These are phyloP conservation scores for Podospora pseudocomata DNA, from an alignment of 495 filamentous ascomycete species.

Conservation along the genomic window DNA sequence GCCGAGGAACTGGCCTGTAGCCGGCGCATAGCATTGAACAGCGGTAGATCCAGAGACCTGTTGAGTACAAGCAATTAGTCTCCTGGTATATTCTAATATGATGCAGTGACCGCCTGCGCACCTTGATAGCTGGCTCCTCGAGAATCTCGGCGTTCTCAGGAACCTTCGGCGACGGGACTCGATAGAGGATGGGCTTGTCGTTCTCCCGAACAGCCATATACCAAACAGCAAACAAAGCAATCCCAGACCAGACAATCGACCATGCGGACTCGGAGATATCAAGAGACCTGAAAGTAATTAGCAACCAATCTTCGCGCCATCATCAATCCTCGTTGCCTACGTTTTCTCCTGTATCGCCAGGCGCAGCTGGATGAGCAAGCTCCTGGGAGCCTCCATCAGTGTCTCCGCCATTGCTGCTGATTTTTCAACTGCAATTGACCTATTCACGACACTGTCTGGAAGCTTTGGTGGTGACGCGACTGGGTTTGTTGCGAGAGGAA, in stretches of 20 bases:
- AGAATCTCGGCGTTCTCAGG: slow-evolving; percentile 57
- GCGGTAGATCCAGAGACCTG: slow-evolving; percentile 52
- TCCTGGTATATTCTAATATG: neutral
- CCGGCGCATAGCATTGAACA: slow-evolving; percentile 86
- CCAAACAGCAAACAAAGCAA: slow-evolving; percentile 31
- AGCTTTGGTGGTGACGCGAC: neutral
- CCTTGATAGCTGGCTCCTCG: slow-evolving; percentile 56
- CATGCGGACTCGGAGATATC: slow-evolving; percentile 14
- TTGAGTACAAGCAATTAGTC: neutral
- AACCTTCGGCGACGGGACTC: slow-evolving; percentile 36
- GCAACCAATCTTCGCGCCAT: neutral
- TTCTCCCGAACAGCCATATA: slow-evolving; percentile 27
- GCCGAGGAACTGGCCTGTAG: slow-evolving; percentile 80
- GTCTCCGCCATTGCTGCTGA: slow-evolving; percentile 11
- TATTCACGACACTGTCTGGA: neutral
- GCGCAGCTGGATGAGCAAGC: slow-evolving; percentile 25
- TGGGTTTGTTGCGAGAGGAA: neutral
- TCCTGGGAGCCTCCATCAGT: slow-evolving; percentile 12
- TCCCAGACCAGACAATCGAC: slow-evolving; percentile 24
- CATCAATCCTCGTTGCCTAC: slow-evolving; percentile 1
- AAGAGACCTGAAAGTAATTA: slow-evolving; percentile 6
- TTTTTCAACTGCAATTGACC: neutral
- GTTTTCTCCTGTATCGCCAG: slow-evolving; percentile 13
- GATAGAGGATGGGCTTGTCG: slow-evolving; percentile 39
- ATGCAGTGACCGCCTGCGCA: slow-evolving; percentile 15